Evolutionary conservation across 2,329 filamentous ascomycete species (phyloP).

Genomic region (Fusarium nematophilum): DNA sequence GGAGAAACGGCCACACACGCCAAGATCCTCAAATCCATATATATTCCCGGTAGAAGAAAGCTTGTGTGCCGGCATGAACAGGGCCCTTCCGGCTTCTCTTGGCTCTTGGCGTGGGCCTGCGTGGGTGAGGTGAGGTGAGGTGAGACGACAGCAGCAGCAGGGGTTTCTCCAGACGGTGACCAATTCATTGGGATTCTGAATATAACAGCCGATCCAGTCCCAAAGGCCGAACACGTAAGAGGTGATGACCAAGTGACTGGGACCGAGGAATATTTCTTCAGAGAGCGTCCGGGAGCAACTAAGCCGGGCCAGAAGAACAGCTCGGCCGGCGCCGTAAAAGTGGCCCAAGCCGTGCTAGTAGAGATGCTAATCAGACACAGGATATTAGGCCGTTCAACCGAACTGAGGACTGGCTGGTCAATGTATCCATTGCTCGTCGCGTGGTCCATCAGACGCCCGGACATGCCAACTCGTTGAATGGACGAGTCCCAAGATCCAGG

Average conservation of each 20-base stretch:
- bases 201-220: too few species aligned
- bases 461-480: too few species aligned
- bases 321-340: neutral
- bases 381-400: neutral
- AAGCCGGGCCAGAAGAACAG: neutral
- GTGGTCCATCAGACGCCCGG: slow-evolving; percentile 3
- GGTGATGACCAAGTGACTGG: neutral
- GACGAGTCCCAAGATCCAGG: neutral
- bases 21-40: neutral
- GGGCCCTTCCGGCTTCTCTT: neutral
- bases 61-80: slow-evolving; percentile 1
- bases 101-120: too few species aligned
- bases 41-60: neutral
- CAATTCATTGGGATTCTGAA: too few species aligned
- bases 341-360: neutral
- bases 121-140: too few species aligned
- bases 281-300: neutral
- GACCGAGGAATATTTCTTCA: neutral
- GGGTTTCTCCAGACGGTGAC: too few species aligned
- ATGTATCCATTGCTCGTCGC: neutral
- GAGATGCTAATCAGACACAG: neutral
- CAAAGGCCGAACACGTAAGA: neutral
- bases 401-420: neutral
- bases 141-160: too few species aligned
- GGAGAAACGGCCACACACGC: neutral